phyloP scores from a whole-genome alignment of 1,284 basidiomycete species.

The Ceratobasidium sp. region DNA sequence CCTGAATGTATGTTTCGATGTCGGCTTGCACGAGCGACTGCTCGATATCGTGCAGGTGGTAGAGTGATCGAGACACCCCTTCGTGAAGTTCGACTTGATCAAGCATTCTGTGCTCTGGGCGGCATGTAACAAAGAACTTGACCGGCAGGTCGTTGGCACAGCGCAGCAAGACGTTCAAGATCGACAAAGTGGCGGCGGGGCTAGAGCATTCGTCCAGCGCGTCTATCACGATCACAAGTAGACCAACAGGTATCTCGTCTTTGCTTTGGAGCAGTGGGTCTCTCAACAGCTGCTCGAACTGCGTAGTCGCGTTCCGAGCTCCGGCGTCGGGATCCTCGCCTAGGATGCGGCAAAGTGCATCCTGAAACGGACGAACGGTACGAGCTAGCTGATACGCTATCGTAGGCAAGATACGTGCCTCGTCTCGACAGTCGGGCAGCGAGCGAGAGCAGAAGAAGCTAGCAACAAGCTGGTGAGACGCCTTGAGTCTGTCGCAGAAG shows the following conservation, averaged over 20 bases:
- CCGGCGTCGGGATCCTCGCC: neutral
- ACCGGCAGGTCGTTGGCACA: neutral
- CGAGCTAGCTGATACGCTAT: constrained; percentile 20
- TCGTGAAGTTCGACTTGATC: neutral
- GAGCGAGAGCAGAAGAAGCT: constrained; percentile 36
- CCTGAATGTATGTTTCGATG: constrained; percentile 31
- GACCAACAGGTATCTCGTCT: neutral
- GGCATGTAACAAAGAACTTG: constrained; percentile 25
- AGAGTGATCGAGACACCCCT: neutral
- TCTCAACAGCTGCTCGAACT: constrained; percentile 11
- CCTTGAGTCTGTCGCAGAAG: neutral
- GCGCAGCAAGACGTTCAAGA: neutral
- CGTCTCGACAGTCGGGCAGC: constrained; percentile 19
- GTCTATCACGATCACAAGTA: constrained; percentile 5
- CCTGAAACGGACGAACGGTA: neutral
- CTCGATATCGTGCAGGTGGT: constrained; percentile 45
- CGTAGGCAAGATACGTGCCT: neutral
- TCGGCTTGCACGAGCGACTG: constrained; percentile 39
- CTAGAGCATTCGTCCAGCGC: constrained; percentile 26
- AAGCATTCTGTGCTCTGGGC: neutral
- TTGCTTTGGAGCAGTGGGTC: neutral
- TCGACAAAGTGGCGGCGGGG: neutral
- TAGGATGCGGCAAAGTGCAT: neutral
- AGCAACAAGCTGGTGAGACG: neutral
- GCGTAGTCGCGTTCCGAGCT: neutral